phyloP scores from a whole-genome alignment of 306 rosid species.

The Citrullus colocynthis region DNA sequence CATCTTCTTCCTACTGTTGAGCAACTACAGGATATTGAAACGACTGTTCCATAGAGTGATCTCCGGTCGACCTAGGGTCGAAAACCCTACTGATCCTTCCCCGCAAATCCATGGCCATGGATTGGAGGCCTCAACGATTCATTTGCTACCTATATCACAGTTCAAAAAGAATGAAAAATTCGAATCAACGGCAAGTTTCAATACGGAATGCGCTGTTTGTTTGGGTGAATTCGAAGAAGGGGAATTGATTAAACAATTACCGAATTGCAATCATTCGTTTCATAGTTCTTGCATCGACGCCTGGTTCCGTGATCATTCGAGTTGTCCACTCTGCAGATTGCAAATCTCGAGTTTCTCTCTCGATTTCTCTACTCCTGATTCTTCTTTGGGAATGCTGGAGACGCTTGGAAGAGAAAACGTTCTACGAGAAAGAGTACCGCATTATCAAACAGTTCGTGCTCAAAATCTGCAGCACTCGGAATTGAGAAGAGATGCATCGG shows the following conservation, averaged over 20 bases:
- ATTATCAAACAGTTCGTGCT: conserved; percentile 10
- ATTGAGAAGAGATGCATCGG: neutral
- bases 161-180: conserved; percentile 26
- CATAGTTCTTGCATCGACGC: conserved; percentile 42
- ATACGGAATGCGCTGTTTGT: conserved; percentile 38
- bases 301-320: conserved; percentile 36
- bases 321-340: conserved; percentile 48
- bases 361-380: neutral
- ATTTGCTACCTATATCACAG: conserved; percentile 23
- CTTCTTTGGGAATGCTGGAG: neutral
- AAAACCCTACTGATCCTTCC: conserved; percentile 14
- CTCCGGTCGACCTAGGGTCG: conserved; percentile 4
- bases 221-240: conserved; percentile 51
- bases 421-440: conserved; percentile 7
- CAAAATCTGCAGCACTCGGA: neutral
- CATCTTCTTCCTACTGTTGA: conserved; percentile 7
- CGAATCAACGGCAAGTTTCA: conserved; percentile 4
- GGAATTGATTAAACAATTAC: conserved; percentile 32
- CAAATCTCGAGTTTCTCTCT: conserved; percentile 1
- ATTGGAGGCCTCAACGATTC: conserved; percentile 10
- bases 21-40: conserved; percentile 4
- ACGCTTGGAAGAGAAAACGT: neutral
- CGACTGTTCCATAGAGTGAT: neutral
- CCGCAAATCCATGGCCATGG: conserved; percentile 25
- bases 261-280: conserved; percentile 30